A percentile compares a stretch with the other conserved stretches of the same genome.
phyloP scores from a whole-genome alignment of 768 basidiomycete species.

The Daedalea quercina region DNA sequence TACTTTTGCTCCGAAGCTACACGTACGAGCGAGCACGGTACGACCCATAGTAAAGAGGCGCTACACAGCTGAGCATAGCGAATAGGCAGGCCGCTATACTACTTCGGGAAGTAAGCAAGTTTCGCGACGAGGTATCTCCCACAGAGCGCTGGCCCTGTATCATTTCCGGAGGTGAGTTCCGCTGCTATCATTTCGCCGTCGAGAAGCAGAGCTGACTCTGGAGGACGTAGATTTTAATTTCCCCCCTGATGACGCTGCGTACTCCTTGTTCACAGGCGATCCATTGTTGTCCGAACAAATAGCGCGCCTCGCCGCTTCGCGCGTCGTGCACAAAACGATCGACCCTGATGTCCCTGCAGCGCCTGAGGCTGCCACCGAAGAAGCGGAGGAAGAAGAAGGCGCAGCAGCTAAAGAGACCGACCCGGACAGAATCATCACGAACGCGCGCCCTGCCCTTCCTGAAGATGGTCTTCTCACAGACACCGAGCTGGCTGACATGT shows the following conservation, averaged over 20 bases:
- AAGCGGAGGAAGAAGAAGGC: constrained; percentile 38
- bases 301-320: constrained; percentile 48
- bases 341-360: constrained; percentile 47
- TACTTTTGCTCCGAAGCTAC: constrained; percentile 37
- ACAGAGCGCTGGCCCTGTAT: constrained; percentile 67
- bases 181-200: background rate
- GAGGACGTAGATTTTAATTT: constrained; percentile 83
- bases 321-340: constrained; percentile 65
- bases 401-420: constrained; percentile 36
- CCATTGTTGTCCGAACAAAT: constrained; percentile 49
- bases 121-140: constrained; percentile 36
- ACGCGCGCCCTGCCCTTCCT: constrained; percentile 52
- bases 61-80: background rate
- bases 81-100: constrained; percentile 74
- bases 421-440: constrained; percentile 67
- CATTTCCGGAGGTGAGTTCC: constrained; percentile 68
- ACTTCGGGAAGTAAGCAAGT: constrained; percentile 52
- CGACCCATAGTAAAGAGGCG: background rate
- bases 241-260: constrained; percentile 72
- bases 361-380: constrained; percentile 10
- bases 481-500: constrained; percentile 48
- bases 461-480: constrained; percentile 66
- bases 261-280: constrained; percentile 67
- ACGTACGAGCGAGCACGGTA: constrained; percentile 81
- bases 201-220: background rate